Percentiles rank a stretch among this genome's conserved stretches.
Conservation (phyloP, 2,329 filamentous ascomycete genomes). For the Verticillium dahliae region DNA sequence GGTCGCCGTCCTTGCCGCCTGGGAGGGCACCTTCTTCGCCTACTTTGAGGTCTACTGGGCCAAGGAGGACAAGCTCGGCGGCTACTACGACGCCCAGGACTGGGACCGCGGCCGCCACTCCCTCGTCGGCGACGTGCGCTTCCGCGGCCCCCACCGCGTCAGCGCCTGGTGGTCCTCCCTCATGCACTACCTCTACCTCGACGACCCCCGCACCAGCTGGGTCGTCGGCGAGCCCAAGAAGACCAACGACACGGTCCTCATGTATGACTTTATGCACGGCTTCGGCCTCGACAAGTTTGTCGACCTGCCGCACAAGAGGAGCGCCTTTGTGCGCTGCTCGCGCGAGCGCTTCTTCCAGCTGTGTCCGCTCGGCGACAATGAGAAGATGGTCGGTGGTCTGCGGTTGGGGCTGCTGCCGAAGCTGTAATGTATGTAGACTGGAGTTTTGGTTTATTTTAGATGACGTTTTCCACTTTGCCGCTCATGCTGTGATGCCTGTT, state of each 20-base stretch:
- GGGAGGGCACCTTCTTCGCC: constrained; percentile 64
- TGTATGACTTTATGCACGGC: constrained; percentile 69
- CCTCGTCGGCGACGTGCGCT: constrained; percentile 51
- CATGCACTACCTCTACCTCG: constrained; percentile 58
- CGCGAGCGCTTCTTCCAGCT: constrained; percentile 66
- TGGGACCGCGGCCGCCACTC: constrained; percentile 54
- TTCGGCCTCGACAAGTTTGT: constrained; percentile 67
- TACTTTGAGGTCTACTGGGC: constrained; percentile 82
- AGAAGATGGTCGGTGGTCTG: constrained; percentile 49
- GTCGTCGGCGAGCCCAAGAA: constrained; percentile 67
- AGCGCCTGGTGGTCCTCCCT: constrained; percentile 55
- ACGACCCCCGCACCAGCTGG: constrained; percentile 49
- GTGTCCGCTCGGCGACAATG: constrained; percentile 50
- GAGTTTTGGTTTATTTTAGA: neutral
- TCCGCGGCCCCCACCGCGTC: constrained; percentile 54
- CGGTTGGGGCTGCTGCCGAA: constrained; percentile 47
- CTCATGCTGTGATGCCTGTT: no score
- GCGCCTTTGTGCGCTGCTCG: constrained; percentile 58
- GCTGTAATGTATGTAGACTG: constrained; percentile 26
- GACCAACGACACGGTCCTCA: constrained; percentile 62
- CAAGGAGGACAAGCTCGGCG: constrained; percentile 52
- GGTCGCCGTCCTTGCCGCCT: constrained; percentile 62
- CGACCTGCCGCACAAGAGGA: constrained; percentile 66
- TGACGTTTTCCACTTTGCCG: neutral
- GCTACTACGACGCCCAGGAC: constrained; percentile 48